Percentiles rank a stretch among this genome's conserved stretches.
Conservation (phyloP, 2,329 filamentous ascomycete species). For the Hawksworthiomyces lignivorus region DNA sequence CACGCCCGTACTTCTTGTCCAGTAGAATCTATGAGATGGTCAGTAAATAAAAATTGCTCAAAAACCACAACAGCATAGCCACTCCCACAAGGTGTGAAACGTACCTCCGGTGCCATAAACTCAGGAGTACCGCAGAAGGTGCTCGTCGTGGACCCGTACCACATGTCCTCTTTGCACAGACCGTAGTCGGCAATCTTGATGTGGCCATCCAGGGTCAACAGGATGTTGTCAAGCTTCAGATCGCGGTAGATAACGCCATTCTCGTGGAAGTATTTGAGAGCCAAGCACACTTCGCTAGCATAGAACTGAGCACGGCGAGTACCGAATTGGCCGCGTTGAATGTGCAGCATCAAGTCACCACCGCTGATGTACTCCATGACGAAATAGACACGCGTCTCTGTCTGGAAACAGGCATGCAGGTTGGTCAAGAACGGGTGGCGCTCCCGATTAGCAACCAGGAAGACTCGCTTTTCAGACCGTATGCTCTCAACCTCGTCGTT, state of each 20-base stretch:
- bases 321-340: slow-evolving; percentile 92
- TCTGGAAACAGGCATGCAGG: slow-evolving; percentile 97
- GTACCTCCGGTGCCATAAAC: slow-evolving; percentile 96
- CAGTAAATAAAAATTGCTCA: neutral
- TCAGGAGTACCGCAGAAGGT: slow-evolving; percentile 99
- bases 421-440: slow-evolving; percentile 92
- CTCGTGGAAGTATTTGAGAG: slow-evolving; percentile 98
- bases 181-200: slow-evolving; percentile 99
- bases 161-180: slow-evolving; percentile 99
- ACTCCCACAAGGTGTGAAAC: slow-evolving; percentile 17
- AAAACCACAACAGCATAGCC: no score
- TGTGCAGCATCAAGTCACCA: slow-evolving; percentile 98
- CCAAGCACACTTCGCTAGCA: slow-evolving; percentile 92
- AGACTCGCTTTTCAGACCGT: slow-evolving; percentile 93
- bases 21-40: slow-evolving; percentile 63
- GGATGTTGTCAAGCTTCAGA: slow-evolving; percentile 86
- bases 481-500: slow-evolving; percentile 99
- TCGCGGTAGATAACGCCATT: slow-evolving; percentile 99
- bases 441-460: slow-evolving; percentile 94
- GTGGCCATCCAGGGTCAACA: slow-evolving; percentile 89
- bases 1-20: slow-evolving; percentile 96
- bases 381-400: slow-evolving; percentile 95
- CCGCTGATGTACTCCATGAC: slow-evolving; percentile 99
- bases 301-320: slow-evolving; percentile 98
- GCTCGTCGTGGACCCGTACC: slow-evolving; percentile 93